Evolutionary conservation across 495 filamentous ascomycete genomes (phyloP).

Genomic region (Xylaria intraflava): DNA sequence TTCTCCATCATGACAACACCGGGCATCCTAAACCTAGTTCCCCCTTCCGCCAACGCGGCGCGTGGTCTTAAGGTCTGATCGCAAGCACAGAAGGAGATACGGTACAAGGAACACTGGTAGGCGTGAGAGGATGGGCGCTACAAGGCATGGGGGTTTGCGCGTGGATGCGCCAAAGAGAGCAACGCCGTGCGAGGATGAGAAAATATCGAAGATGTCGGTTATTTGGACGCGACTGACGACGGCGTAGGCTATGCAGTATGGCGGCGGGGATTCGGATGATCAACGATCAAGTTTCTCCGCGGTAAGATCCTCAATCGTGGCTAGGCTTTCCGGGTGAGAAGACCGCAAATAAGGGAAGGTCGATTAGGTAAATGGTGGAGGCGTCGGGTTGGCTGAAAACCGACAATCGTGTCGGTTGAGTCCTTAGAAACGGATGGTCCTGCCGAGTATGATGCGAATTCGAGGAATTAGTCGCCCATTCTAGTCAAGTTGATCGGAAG

Average conservation of each 20-base stretch:
- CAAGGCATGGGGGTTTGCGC: conserved; percentile 8
- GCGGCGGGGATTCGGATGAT: not conserved
- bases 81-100: not conserved
- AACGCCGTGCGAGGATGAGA: not conserved
- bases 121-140: conserved; percentile 1
- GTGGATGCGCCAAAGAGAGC: conserved; percentile 1
- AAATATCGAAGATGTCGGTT: not conserved
- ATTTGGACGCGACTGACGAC: not conserved
- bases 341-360: not conserved
- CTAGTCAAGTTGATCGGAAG: not conserved
- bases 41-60: conserved; percentile 31
- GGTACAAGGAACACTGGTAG: not conserved
- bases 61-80: conserved; percentile 7
- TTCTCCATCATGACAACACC: conserved; percentile 48
- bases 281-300: not conserved
- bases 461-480: not conserved
- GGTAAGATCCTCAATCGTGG: not conserved
- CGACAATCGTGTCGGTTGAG: not conserved
- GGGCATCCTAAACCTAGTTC: conserved; percentile 31
- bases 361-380: not conserved
- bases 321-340: not conserved
- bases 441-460: conserved; percentile 3
- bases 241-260: not conserved
- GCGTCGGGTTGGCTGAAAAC: not conserved
- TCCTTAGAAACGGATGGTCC: not conserved